Percentiles rank a stretch among this genome's conserved stretches.
Evolutionary conservation across 495 filamentous ascomycete species (phyloP).

Genomic region (Jackrogersella minutella): DNA sequence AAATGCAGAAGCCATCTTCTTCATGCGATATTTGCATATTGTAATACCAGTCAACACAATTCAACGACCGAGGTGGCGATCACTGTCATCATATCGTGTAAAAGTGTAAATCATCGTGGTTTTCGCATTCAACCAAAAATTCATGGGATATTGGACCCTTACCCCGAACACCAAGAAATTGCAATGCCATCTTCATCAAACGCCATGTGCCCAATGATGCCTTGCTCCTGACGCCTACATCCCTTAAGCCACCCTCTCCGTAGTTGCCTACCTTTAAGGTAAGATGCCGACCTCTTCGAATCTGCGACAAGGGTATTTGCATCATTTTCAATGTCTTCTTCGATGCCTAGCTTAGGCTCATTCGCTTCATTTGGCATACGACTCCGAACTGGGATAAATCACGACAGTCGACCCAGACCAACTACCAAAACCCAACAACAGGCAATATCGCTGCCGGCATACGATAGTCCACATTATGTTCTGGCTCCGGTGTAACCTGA

Average conservation of each 20-base stretch:
- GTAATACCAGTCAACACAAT: background rate
- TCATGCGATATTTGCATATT: too few species aligned
- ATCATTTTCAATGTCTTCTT: too few species aligned
- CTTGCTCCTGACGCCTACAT: too few species aligned
- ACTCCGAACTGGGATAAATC: background rate
- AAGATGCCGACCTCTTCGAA: background rate
- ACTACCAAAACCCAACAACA: conserved; percentile 25
- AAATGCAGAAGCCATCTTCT: too few species aligned
- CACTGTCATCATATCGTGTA: background rate
- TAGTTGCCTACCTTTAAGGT: background rate
- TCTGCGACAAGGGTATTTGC: too few species aligned
- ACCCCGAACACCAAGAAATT: background rate
- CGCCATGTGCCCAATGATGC: too few species aligned
- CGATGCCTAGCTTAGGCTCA: too few species aligned
- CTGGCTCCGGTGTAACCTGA: background rate
- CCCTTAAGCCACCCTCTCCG: too few species aligned
- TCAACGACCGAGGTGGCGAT: too few species aligned
- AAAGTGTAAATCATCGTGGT: background rate
- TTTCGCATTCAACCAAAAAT: background rate
- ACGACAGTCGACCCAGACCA: background rate
- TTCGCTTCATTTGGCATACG: too few species aligned
- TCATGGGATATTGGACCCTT: background rate
- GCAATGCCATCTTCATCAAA: too few species aligned
- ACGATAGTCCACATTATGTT: conserved; percentile 10
- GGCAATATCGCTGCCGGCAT: conserved; percentile 10